A percentile compares a stretch with the other conserved stretches of the same genome.
These are phyloP conservation scores for Cordia subcordata DNA, from an alignment of 257 asterid species.

Conservation along the genomic window DNA sequence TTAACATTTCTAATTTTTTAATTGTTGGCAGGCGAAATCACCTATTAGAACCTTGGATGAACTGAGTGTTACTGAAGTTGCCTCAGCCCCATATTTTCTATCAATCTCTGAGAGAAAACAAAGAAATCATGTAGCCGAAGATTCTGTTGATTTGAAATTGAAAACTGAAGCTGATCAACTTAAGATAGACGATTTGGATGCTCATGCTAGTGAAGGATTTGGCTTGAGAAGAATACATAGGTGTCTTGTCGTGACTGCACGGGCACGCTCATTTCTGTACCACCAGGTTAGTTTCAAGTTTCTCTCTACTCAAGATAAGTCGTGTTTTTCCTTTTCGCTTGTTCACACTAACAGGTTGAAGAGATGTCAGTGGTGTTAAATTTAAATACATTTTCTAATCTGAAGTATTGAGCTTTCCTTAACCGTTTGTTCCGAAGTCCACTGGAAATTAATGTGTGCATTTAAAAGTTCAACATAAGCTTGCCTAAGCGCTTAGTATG, in stretches of 20 bases:
- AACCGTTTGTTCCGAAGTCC: no score
- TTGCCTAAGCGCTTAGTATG: no score
- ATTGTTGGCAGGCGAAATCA: conserved; percentile 76
- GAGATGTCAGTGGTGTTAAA: not conserved
- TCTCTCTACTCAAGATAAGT: conserved; percentile 2
- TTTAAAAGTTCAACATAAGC: no score
- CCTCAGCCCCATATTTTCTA: conserved; percentile 66
- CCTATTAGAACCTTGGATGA: conserved; percentile 79
- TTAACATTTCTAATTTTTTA: conserved; percentile 6
- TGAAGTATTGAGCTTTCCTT: no score
- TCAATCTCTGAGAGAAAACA: conserved; percentile 47
- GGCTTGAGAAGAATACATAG: conserved; percentile 69
- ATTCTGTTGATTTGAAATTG: conserved; percentile 28
- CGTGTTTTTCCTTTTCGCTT: not conserved
- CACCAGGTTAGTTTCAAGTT: conserved; percentile 63
- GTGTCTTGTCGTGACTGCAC: conserved; percentile 81
- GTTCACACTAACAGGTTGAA: not conserved
- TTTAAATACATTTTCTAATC: not conserved
- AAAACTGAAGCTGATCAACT: conserved; percentile 32
- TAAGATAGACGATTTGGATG: conserved; percentile 21
- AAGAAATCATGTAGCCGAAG: conserved; percentile 21
- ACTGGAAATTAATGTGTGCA: no score
- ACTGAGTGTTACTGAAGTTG: conserved; percentile 64
- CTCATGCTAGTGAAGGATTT: conserved; percentile 41
- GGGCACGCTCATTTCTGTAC: conserved; percentile 87